Evolutionary conservation across 768 basidiomycete species (phyloP).

Genomic region (Antrodiella citrinella): DNA sequence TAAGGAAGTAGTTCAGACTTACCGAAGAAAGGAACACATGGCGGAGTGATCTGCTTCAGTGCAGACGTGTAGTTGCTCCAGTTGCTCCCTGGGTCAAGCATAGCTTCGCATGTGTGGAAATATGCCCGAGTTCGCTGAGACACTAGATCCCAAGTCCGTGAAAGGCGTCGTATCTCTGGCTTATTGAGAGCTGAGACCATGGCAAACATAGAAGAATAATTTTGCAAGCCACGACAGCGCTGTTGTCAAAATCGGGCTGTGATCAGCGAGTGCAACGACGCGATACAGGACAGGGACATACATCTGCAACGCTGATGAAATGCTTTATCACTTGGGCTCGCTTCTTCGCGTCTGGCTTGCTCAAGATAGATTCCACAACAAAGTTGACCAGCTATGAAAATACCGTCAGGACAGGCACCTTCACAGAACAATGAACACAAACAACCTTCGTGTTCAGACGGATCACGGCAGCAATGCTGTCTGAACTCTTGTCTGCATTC

Average conservation of each 20-base stretch:
- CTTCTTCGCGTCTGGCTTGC: not conserved
- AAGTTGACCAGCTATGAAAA: not conserved
- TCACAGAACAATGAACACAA: slow-evolving; percentile 2
- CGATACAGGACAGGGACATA: not conserved
- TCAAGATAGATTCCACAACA: not conserved
- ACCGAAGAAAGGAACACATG: slow-evolving; percentile 98
- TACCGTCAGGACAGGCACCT: not conserved
- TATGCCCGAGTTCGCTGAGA: slow-evolving; percentile 64
- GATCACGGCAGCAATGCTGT: slow-evolving; percentile 84
- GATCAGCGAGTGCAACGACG: not conserved
- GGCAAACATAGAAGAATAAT: slow-evolving; percentile 96
- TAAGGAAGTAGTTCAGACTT: slow-evolving; percentile 12
- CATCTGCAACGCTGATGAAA: not conserved
- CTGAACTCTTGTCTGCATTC: slow-evolving; percentile 53
- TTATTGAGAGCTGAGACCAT: slow-evolving; percentile 92
- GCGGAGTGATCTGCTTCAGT: slow-evolving; percentile 77
- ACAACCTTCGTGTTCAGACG: slow-evolving; percentile 79
- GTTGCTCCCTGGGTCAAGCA: not conserved
- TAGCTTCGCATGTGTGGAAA: not conserved
- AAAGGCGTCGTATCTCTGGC: slow-evolving; percentile 85
- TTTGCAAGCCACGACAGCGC: slow-evolving; percentile 85
- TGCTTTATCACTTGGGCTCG: not conserved
- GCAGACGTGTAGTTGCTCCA: slow-evolving; percentile 57
- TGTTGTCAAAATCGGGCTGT: slow-evolving; percentile 22
- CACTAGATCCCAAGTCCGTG: slow-evolving; percentile 90